phyloP scores from a whole-genome alignment of 1,139 yeast genomes.

The Zygosaccharomyces pseudobailii region DNA sequence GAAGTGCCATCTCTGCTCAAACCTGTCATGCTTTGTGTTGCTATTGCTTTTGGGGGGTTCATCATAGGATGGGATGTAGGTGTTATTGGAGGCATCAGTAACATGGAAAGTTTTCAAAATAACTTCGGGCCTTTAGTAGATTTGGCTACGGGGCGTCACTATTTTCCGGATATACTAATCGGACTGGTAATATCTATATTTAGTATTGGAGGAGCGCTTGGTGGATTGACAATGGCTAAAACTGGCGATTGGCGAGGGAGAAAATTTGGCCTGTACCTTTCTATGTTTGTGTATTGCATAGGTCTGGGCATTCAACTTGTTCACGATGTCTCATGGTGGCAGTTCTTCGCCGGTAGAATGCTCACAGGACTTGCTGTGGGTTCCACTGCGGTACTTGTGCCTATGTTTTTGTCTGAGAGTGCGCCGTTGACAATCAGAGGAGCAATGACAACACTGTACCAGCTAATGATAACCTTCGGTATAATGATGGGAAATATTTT shows the following conservation, averaged over 20 bases:
- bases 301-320: constrained; percentile 48
- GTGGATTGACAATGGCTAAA: constrained; percentile 59
- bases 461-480: constrained; percentile 52
- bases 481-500: constrained; percentile 52
- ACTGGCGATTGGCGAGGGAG: constrained; percentile 52
- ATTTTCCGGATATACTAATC: constrained; percentile 43
- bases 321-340: constrained; percentile 43
- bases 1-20: constrained; percentile 3
- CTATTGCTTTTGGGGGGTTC: constrained; percentile 57
- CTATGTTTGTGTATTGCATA: constrained; percentile 44
- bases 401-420: constrained; percentile 52
- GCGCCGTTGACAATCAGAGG: constrained; percentile 54
- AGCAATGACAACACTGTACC: constrained; percentile 52
- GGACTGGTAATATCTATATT: constrained; percentile 62
- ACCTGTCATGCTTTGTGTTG: constrained; percentile 36
- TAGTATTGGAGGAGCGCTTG: constrained; percentile 68
- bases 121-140: constrained; percentile 44
- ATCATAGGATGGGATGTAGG: constrained; percentile 76
- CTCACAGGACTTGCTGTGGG: constrained; percentile 55
- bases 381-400: constrained; percentile 47
- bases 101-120: constrained; percentile 47
- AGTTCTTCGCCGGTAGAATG: constrained; percentile 49
- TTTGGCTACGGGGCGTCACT: constrained; percentile 31
- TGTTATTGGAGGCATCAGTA: constrained; percentile 63
- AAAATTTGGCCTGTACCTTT: constrained; percentile 43